Conservation (phyloP, 441 rosid genomes). For the Metrosideros polymorpha region DNA sequence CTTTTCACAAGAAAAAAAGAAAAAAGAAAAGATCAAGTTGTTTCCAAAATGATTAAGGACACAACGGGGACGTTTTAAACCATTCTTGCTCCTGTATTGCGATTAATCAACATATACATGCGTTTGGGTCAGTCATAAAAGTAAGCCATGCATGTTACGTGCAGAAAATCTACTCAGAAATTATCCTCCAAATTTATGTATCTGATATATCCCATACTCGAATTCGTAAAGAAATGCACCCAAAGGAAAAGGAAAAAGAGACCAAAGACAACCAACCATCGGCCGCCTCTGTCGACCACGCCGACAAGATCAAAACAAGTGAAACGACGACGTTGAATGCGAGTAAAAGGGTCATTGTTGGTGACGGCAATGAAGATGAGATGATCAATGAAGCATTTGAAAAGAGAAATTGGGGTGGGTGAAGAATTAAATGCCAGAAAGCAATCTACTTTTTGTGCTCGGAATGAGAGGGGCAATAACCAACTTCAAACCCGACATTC, state of each 20-base stretch:
- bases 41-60: background rate
- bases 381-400: background rate
- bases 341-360: background rate
- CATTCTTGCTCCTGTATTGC: background rate
- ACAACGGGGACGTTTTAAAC: background rate
- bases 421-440: background rate
- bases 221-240: background rate
- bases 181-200: background rate
- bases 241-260: background rate
- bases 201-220: background rate
- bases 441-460: background rate
- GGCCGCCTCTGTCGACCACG: background rate
- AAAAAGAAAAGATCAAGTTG: background rate
- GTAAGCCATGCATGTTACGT: background rate
- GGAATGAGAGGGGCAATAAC: background rate
- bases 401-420: background rate
- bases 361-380: background rate
- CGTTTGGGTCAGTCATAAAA: background rate
- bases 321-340: background rate
- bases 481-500: background rate
- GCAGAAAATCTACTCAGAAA: background rate
- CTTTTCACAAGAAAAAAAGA: background rate
- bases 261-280: background rate
- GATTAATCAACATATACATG: background rate
- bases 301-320: background rate